Percentiles rank a stretch among this genome's conserved stretches.
Evolutionary conservation across 345 rosid genomes (phyloP).

Genomic region (Balakata baccata): DNA sequence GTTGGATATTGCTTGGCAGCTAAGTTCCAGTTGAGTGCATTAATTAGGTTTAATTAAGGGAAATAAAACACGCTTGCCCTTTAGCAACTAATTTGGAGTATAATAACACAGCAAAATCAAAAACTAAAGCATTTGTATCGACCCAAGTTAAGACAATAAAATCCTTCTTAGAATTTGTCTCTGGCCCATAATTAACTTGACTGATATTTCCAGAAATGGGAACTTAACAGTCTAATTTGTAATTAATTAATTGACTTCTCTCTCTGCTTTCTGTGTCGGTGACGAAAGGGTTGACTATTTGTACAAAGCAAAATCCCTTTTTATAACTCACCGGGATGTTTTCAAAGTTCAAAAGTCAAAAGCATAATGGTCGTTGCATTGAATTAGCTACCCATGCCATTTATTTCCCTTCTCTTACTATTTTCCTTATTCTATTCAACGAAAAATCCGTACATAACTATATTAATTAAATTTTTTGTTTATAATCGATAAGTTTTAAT

Average conservation of each 20-base stretch:
- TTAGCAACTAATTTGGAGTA: not conserved
- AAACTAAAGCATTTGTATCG: constrained; percentile 1
- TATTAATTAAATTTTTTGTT: not conserved
- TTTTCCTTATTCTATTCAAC: not conserved
- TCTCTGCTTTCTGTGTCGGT: not conserved
- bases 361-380: not conserved
- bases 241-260: too few species aligned
- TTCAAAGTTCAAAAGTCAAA: not conserved
- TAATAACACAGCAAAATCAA: not conserved
- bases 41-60: not conserved
- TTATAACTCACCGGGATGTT: not conserved
- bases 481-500: too few species aligned
- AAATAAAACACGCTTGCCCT: not conserved
- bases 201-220: not conserved
- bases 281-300: not conserved
- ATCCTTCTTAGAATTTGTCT: constrained; percentile 12
- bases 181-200: constrained; percentile 2
- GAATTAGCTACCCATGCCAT: not conserved
- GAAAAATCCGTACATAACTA: not conserved
- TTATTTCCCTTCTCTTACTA: not conserved
- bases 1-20: not conserved
- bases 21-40: not conserved
- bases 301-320: constrained; percentile 7
- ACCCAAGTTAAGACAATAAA: constrained; percentile 19
- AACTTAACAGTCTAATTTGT: not conserved